Base-by-base conservation (phyloP, 164 flowering plant genomes). In the Nelumbo lutea region DNA sequence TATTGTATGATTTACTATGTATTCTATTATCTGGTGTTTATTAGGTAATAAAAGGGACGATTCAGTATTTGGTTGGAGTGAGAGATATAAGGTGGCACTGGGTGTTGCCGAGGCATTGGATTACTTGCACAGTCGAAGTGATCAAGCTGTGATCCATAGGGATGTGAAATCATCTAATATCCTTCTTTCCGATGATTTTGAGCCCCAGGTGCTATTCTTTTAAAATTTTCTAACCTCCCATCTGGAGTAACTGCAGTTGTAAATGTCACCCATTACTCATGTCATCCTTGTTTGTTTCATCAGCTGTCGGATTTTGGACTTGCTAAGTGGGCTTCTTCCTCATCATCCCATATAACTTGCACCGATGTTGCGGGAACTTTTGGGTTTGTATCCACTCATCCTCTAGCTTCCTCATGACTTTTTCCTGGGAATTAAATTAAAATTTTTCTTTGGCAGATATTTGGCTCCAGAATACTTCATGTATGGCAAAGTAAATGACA, bases 261-360 rank as follows among this genome's bases (percentile, higher is more conserved):
- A 44, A 6, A 43, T 47, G 3, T 5, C 40, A 48, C 9, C 6
- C 2, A 48, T 40, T 59, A 41, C 65, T n/a, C 66, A 71, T 45
- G 61, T 40, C 75, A 11, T 39, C 48, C 1, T 53, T 59, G 42
- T 59, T 64, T 72, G 41, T 41, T 77, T 42, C 61, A 50, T 64
- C 89, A 96, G 99, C 91, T 96, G 56, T 89, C 95, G 4, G 99
- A 96, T 80, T 96, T 93, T 80, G 99, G 98, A 71, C 90, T 90
- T 43, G 97, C 99, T 39, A 86, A 77, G 70, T 85, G 96, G 96
- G 91, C 92, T 59, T 79, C 97, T 40, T 75, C 77, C 48, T 75
- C 89, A 39, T 76, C 93, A 27, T 63, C 94, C 15, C 85, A 89
- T 58, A 82, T 81, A 67, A 84, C 84, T 14, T 93, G 91, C 83